phyloP scores from a whole-genome alignment of 2,329 filamentous ascomycete species.

The Scytalidium sp. region DNA sequence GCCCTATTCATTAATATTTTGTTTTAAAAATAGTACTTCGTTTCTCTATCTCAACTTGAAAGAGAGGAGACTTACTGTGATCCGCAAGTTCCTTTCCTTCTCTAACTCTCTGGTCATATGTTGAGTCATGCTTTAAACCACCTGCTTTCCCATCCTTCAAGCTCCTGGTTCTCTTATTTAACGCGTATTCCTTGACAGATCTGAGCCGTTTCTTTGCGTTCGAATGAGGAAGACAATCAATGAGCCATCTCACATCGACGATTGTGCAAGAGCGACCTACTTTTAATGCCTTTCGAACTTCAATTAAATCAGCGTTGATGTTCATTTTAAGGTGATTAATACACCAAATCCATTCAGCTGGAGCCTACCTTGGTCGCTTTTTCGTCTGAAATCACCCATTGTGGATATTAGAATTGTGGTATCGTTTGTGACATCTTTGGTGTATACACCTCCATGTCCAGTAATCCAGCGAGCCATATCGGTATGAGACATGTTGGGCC shows the following conservation, averaged over 20 bases:
- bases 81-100: slow-evolving; percentile 43
- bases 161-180: slow-evolving; percentile 10
- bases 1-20: slow-evolving; percentile 37
- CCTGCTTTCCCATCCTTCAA: slow-evolving; percentile 23
- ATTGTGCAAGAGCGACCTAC: slow-evolving; percentile 35
- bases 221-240: slow-evolving; percentile 33
- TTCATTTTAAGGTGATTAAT: neutral
- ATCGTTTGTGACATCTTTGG: slow-evolving; percentile 42
- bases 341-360: neutral
- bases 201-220: slow-evolving; percentile 23
- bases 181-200: slow-evolving; percentile 14
- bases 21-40: no score
- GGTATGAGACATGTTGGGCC: slow-evolving; percentile 35
- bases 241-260: slow-evolving; percentile 43
- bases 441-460: slow-evolving; percentile 58
- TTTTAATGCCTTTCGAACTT: slow-evolving; percentile 37
- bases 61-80: slow-evolving; percentile 39
- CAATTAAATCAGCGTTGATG: neutral
- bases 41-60: no score
- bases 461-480: slow-evolving; percentile 66
- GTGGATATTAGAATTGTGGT: slow-evolving; percentile 75
- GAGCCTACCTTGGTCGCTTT: slow-evolving; percentile 16
- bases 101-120: slow-evolving; percentile 27
- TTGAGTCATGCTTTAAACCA: slow-evolving; percentile 36
- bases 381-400: slow-evolving; percentile 53